phyloP scores from a whole-genome alignment of 257 asterid genomes.

The Euphrasia confusa region DNA sequence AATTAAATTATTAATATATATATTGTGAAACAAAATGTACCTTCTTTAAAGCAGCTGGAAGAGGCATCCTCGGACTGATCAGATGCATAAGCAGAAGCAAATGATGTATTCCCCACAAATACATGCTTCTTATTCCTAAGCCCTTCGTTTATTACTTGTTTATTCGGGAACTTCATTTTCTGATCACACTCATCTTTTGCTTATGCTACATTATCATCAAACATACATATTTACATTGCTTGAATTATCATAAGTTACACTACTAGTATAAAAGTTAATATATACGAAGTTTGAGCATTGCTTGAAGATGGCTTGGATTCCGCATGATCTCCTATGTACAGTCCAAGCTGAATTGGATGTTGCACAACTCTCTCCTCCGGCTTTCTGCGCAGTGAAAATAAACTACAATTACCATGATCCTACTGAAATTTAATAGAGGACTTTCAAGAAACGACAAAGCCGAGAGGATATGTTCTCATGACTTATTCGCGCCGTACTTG shows the following conservation, averaged over 20 bases:
- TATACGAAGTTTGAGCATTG: constrained; percentile 19
- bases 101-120: background rate
- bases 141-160: constrained; percentile 11
- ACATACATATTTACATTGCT: background rate
- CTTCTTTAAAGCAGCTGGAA: background rate
- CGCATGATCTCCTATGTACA: background rate
- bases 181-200: constrained; percentile 8
- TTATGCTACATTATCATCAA: constrained; percentile 16
- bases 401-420: background rate
- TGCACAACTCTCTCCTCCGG: background rate
- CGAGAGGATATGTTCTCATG: too few relatives aligned
- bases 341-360: background rate
- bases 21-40: too few relatives aligned
- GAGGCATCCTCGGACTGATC: too few relatives aligned
- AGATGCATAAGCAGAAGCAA: too few relatives aligned
- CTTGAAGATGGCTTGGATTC: constrained; percentile 26
- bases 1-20: too few relatives aligned
- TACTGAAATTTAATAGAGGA: background rate
- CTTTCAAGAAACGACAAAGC: background rate
- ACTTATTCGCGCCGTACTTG: too few relatives aligned
- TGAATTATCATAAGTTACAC: background rate
- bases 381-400: constrained; percentile 23
- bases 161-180: background rate
- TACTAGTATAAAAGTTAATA: background rate
- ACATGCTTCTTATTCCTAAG: background rate